phyloP scores from a whole-genome alignment of 2,329 filamentous ascomycete species.

The Neopestalotiopsis rosae region DNA sequence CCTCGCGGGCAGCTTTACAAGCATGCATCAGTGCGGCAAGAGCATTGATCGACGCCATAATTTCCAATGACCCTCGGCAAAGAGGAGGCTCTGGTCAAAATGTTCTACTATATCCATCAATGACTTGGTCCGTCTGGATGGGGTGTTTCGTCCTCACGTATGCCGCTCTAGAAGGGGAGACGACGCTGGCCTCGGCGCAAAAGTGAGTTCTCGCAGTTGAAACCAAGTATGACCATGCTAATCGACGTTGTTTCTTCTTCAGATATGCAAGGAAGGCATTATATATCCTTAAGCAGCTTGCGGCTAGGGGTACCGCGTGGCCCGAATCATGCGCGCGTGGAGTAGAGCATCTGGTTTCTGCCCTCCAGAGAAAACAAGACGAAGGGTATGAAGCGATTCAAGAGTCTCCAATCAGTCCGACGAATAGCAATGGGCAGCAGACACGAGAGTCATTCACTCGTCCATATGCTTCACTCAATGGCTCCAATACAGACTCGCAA shows the following conservation, averaged over 20 bases:
- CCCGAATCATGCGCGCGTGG: constrained; percentile 24
- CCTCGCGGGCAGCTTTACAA: constrained; percentile 26
- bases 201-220: constrained; percentile 13
- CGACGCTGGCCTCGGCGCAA: constrained; percentile 22
- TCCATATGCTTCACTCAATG: neutral
- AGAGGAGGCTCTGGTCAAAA: neutral
- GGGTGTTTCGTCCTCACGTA: constrained; percentile 27
- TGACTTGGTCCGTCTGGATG: constrained; percentile 30
- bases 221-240: neutral
- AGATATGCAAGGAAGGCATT: constrained; percentile 25
- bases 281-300: constrained; percentile 22
- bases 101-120: constrained; percentile 24
- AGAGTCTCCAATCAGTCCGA: neutral
- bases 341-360: constrained; percentile 22
- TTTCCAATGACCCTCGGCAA: constrained; percentile 17
- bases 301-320: constrained; percentile 24
- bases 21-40: constrained; percentile 28
- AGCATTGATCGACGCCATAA: constrained; percentile 23
- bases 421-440: neutral
- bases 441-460: neutral
- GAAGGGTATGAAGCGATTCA: neutral
- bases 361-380: constrained; percentile 20
- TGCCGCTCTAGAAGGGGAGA: constrained; percentile 26
- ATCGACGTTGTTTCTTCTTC: no score
- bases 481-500: neutral